Percentiles rank a stretch among this genome's conserved stretches.
Conservation (phyloP, 306 rosid genomes). For the Ceratonia siliqua region DNA sequence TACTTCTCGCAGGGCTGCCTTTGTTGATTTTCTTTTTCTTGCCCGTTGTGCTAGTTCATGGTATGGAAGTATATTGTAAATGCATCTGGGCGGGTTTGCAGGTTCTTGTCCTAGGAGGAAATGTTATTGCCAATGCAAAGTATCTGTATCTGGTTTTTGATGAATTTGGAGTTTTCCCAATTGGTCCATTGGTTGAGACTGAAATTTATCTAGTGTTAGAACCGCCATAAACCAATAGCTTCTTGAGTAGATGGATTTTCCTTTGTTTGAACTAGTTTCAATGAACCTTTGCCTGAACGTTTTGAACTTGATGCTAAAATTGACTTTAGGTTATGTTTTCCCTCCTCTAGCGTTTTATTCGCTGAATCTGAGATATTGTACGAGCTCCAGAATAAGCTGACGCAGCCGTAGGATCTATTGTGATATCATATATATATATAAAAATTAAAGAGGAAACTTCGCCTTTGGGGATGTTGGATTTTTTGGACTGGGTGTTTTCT, state of each 20-base stretch:
- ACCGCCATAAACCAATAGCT: slow-evolving; percentile 36
- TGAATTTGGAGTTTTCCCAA: not conserved
- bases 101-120: slow-evolving; percentile 32
- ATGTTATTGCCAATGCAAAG: not conserved
- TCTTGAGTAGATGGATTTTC: slow-evolving; percentile 33
- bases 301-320: slow-evolving; percentile 14
- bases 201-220: slow-evolving; percentile 37
- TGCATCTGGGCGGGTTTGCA: slow-evolving; percentile 46
- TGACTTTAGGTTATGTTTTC: slow-evolving; percentile 23
- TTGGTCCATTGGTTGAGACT: slow-evolving; percentile 7
- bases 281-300: slow-evolving; percentile 25
- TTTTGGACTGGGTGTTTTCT: no score
- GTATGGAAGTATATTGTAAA: slow-evolving; percentile 38
- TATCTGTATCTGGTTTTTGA: no score
- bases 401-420: no score
- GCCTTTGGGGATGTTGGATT: no score
- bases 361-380: no score
- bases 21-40: slow-evolving; percentile 28
- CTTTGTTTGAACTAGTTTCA: slow-evolving; percentile 28
- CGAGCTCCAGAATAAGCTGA: no score
- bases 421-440: no score
- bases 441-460: no score
- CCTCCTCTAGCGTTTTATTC: not conserved
- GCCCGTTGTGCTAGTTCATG: slow-evolving; percentile 40
- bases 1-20: slow-evolving; percentile 28